A percentile compares a stretch with the other conserved stretches of the same genome.
phyloP scores from a whole-genome alignment of 805 yeast genomes.

The Groenewaldozyma salmanticensis region DNA sequence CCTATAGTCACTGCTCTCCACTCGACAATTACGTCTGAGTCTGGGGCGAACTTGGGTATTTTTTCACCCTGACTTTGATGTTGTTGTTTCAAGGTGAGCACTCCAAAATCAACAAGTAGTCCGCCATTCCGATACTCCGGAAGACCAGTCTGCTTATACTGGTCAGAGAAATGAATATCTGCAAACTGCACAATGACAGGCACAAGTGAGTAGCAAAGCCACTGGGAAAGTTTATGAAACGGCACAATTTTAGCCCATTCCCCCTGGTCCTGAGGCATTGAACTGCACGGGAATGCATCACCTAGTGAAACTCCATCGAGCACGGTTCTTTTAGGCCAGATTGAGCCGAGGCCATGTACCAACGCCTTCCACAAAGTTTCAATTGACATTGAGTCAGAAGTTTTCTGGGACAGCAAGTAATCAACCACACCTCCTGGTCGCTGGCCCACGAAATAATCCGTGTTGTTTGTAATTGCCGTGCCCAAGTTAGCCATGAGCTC shows the following conservation, averaged over 20 bases:
- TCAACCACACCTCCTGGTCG: constrained; percentile 47
- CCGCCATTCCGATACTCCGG: constrained; percentile 64
- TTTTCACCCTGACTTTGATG: constrained; percentile 15
- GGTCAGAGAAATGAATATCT: constrained; percentile 34
- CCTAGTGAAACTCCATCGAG: constrained; percentile 46
- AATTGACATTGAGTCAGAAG: constrained; percentile 30
- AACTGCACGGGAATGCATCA: constrained; percentile 45
- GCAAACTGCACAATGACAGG: constrained; percentile 38
- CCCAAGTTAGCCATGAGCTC: constrained; percentile 41
- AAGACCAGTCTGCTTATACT: constrained; percentile 41
- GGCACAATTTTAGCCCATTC: constrained; percentile 41
- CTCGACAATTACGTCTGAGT: constrained; percentile 53
- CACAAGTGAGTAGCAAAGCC: constrained; percentile 54
- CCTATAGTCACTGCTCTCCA: constrained; percentile 59
- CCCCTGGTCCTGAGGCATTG: constrained; percentile 18
- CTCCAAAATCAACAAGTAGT: constrained; percentile 45
- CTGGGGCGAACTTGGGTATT: constrained; percentile 44
- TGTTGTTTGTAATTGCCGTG: constrained; percentile 32
- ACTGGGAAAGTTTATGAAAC: constrained; percentile 57
- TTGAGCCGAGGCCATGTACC: constrained; percentile 45
- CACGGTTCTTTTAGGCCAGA: constrained; percentile 52
- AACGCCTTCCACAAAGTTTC: constrained; percentile 43
- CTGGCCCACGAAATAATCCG: constrained; percentile 38
- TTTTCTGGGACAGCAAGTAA: constrained; percentile 29
- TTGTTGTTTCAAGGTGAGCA: constrained; percentile 39